Base-by-base conservation (phyloP, 2,329 filamentous ascomycete species). In the Drechslera avenae region DNA sequence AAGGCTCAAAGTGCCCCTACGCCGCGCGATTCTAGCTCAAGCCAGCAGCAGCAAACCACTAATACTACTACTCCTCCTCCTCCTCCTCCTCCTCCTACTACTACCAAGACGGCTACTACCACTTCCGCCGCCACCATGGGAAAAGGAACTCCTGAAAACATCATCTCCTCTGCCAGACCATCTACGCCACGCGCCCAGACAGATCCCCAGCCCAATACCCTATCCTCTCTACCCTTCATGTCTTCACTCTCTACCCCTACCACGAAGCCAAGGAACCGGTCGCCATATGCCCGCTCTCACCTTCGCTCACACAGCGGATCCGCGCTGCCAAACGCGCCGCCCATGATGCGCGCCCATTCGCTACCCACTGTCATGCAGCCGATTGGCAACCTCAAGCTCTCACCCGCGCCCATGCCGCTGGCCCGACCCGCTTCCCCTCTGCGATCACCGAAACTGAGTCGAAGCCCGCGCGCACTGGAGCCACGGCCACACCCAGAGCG, bases 341-440 rank as follows among this genome's bases (percentile, higher is more conserved):
- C 72, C 19, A 79, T 80, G 77, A 75, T 73, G 35, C 67, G 78
- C 50, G 77, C 78, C 30, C 76, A 79, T 63, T 79, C 77, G 14
- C 69, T 78, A 48, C 77, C 78, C 1, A 73, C 75, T 18, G 72
- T 75, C 28, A 72, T 76, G 56, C 67, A 67, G 35, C 62, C 62
- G 28, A 59, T 56, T 35, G 63, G 62, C 46, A 66, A 65, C 52
- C 67, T 70, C 62, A 66, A 58, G 52, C 54, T 69, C 56, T 72
- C 75, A 21, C 72, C 74, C 9, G 46, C 51, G 4, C 56, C 57
- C 10, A 45, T 65, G 32, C 67, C 68, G 13, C 56, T 63, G 34
- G 64, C 68, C 17, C 59, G 67, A 5, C 72, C 73, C 18, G 67
- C 72, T 2, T 75, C 73, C 31, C 73, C 75, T 30, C 63, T 75